phyloP scores from a whole-genome alignment of 179 eudicot genomes.

The Silene noctiflora region DNA sequence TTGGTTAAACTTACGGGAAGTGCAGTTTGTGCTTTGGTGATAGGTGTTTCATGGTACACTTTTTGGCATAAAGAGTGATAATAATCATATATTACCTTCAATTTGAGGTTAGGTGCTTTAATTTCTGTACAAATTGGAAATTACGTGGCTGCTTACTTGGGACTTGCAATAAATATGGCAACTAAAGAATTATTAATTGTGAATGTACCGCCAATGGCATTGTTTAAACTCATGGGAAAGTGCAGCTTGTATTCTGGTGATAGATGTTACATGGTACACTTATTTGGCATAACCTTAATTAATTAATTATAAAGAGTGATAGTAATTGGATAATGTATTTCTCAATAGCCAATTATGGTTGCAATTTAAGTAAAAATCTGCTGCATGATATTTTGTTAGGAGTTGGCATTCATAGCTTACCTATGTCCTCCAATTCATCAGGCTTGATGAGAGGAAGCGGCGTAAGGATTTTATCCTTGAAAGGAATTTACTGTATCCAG shows the following conservation, averaged over 20 bases:
- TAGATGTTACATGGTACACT: not conserved
- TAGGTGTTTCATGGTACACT: not conserved
- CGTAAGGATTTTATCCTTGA: conserved; percentile 78
- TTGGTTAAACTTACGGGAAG: not conserved
- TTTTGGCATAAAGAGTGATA: not conserved
- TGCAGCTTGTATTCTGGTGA: not conserved
- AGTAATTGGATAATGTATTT: not conserved
- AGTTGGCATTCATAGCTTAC: not conserved
- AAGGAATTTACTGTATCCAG: conserved; percentile 68
- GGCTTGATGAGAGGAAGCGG: conserved; percentile 94
- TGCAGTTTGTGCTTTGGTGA: not conserved
- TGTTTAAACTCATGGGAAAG: not conserved
- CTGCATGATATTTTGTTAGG: not conserved
- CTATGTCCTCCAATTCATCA: conserved; percentile 18
- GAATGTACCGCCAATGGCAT: not conserved
- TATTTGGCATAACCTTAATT: too few relatives aligned
- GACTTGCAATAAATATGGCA: not conserved
- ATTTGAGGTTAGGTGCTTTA: not conserved
- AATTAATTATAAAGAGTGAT: not conserved
- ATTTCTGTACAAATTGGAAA: not conserved
- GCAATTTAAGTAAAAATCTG: not conserved
- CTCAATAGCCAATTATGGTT: not conserved
- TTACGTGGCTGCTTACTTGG: conserved; percentile 4
- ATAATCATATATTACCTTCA: not conserved
- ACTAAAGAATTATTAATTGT: too few relatives aligned